Evolutionary conservation across 2,329 filamentous ascomycete genomes (phyloP).

Genomic region (Thielaviopsis euricoi): DNA sequence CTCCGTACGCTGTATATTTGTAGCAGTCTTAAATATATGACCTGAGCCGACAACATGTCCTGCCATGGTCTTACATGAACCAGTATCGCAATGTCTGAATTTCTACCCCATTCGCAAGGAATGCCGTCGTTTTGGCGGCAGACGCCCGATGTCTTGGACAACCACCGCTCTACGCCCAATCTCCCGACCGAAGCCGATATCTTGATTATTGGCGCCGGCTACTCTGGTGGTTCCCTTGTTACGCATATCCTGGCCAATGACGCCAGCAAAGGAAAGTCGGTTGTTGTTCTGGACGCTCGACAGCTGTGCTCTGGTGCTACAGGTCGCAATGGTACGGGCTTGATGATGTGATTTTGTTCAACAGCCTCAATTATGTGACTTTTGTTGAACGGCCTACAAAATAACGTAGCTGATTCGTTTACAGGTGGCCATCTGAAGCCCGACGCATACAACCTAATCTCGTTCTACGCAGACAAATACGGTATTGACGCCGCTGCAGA

Average conservation of each 20-base stretch:
- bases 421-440: slow-evolving; percentile 14
- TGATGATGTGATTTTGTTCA: background rate
- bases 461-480: slow-evolving; percentile 12
- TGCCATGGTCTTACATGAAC: background rate
- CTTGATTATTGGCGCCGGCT: slow-evolving; percentile 30
- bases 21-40: background rate
- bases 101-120: slow-evolving; percentile 16
- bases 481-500: slow-evolving; percentile 14
- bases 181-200: slow-evolving; percentile 27
- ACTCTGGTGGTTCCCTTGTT: slow-evolving; percentile 26
- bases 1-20: too few species aligned
- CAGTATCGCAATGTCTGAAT: background rate
- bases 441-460: slow-evolving; percentile 14
- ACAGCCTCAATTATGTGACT: too few species aligned
- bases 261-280: slow-evolving; percentile 12
- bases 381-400: background rate
- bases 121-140: slow-evolving; percentile 27
- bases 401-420: background rate
- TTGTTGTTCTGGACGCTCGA: slow-evolving; percentile 21
- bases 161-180: slow-evolving; percentile 21
- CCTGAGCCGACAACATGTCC: background rate
- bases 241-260: slow-evolving; percentile 22
- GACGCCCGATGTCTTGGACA: slow-evolving; percentile 23
- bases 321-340: slow-evolving; percentile 19
- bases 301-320: slow-evolving; percentile 23